phyloP scores from a whole-genome alignment of 352 stramenopile species.

The Plasmopara viticola region DNA sequence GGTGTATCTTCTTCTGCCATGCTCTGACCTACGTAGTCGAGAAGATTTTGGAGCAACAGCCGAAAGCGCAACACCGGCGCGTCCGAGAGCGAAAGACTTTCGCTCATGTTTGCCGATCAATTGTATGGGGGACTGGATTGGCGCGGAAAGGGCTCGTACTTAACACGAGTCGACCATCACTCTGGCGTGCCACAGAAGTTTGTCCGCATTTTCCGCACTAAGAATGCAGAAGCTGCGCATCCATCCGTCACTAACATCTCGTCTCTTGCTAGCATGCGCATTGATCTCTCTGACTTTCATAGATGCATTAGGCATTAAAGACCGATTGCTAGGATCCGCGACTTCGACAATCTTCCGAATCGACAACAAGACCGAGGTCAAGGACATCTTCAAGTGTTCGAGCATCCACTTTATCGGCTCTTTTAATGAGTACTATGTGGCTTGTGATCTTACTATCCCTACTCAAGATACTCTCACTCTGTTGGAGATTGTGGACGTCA shows the following conservation, averaged over 20 bases:
- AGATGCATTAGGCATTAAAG: slow-evolving; percentile 5
- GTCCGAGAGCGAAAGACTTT: slow-evolving; percentile 38
- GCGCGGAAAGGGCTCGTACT: slow-evolving; percentile 24
- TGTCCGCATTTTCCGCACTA: background rate
- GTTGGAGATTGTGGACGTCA: slow-evolving; percentile 40
- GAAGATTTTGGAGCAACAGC: slow-evolving; percentile 66
- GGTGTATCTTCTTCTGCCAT: slow-evolving; percentile 65
- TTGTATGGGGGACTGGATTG: slow-evolving; percentile 18
- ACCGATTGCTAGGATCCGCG: background rate
- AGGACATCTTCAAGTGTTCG: slow-evolving; percentile 67
- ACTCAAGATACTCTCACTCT: slow-evolving; percentile 22
- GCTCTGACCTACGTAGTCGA: slow-evolving; percentile 52
- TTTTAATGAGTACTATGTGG: slow-evolving; percentile 82
- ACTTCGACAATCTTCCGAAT: slow-evolving; percentile 39
- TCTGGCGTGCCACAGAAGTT: slow-evolving; percentile 1
- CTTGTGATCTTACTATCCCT: slow-evolving; percentile 45
- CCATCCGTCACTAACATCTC: background rate
- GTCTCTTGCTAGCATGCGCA: slow-evolving; percentile 3
- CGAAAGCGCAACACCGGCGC: slow-evolving; percentile 63
- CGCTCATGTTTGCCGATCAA: slow-evolving; percentile 24
- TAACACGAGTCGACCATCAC: slow-evolving; percentile 19
- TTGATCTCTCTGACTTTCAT: background rate
- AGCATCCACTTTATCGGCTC: slow-evolving; percentile 53
- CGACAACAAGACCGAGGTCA: slow-evolving; percentile 40
- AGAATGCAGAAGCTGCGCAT: slow-evolving; percentile 16